A percentile compares a stretch with the other conserved stretches of the same genome.
Evolutionary conservation across 2,329 filamentous ascomycete genomes (phyloP).

Genomic region (Venturia aucupariae): DNA sequence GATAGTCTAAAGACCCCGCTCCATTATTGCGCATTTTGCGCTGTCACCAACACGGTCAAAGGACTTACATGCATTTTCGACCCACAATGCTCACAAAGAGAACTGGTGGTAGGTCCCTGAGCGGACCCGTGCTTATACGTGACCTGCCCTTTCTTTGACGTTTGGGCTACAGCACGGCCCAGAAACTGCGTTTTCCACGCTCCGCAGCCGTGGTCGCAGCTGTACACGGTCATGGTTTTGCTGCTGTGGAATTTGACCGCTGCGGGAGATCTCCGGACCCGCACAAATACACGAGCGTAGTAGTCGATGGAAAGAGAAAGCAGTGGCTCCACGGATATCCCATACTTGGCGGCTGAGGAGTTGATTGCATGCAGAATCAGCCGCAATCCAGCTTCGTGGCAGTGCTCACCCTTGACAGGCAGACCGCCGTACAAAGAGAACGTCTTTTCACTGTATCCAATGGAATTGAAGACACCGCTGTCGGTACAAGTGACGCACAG

Average conservation of each 20-base stretch:
- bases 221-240: constrained; percentile 89
- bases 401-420: constrained; percentile 73
- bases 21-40: not conserved
- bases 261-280: constrained; percentile 66
- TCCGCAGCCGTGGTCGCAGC: constrained; percentile 85
- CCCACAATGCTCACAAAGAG: constrained; percentile 72
- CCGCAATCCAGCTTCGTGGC: constrained; percentile 81
- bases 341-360: constrained; percentile 72
- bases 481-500: constrained; percentile 96
- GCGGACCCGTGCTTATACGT: constrained; percentile 69
- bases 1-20: not conserved
- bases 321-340: constrained; percentile 79
- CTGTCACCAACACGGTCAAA: no score
- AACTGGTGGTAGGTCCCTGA: constrained; percentile 57
- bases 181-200: constrained; percentile 79
- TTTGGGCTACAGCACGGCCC: constrained; percentile 55
- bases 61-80: constrained; percentile 60
- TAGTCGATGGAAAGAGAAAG: constrained; percentile 94
- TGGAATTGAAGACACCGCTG: constrained; percentile 87
- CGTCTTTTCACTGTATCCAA: constrained; percentile 88
- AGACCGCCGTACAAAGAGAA: constrained; percentile 89
- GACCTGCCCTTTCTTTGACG: constrained; percentile 55
- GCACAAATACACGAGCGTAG: constrained; percentile 83
- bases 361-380: constrained; percentile 78
- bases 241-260: constrained; percentile 85